Conservation (phyloP, 1,284 basidiomycete species). For the Rhodotorula sp. region DNA sequence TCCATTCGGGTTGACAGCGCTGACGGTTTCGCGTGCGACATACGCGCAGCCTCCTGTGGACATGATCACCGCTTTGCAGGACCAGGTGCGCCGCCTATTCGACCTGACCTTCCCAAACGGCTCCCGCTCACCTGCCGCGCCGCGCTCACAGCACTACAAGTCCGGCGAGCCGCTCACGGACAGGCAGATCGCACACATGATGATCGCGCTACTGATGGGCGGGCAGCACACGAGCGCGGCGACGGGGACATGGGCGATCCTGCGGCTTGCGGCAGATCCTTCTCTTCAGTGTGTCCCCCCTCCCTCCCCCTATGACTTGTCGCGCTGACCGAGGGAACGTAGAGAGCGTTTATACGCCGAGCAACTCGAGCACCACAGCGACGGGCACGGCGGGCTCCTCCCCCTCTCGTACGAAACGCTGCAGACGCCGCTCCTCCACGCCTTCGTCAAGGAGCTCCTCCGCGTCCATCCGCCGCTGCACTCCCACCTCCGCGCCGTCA, state of each 20-base stretch:
- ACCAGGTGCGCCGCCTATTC: conserved; percentile 55
- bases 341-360: conserved; percentile 79
- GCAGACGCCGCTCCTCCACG: conserved; percentile 74
- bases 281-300: conserved; percentile 67
- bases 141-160: not conserved
- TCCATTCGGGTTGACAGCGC: conserved; percentile 3
- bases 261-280: conserved; percentile 81
- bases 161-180: conserved; percentile 76
- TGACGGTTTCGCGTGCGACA: conserved; percentile 41
- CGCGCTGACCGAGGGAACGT: conserved; percentile 4
- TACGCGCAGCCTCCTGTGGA: conserved; percentile 66
- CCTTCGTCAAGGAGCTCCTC: conserved; percentile 62
- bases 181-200: conserved; percentile 91
- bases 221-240: conserved; percentile 97
- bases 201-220: conserved; percentile 65
- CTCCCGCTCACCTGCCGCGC: not conserved
- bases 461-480: conserved; percentile 81
- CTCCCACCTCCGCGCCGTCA: conserved; percentile 74
- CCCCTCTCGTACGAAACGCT: conserved; percentile 84
- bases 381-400: conserved; percentile 69
- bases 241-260: conserved; percentile 84
- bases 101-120: no score
- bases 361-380: conserved; percentile 78
- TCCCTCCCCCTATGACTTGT: not conserved
- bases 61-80: conserved; percentile 86